Conservation (phyloP, 2,329 filamentous ascomycete genomes). For the Penicillium sp. region DNA sequence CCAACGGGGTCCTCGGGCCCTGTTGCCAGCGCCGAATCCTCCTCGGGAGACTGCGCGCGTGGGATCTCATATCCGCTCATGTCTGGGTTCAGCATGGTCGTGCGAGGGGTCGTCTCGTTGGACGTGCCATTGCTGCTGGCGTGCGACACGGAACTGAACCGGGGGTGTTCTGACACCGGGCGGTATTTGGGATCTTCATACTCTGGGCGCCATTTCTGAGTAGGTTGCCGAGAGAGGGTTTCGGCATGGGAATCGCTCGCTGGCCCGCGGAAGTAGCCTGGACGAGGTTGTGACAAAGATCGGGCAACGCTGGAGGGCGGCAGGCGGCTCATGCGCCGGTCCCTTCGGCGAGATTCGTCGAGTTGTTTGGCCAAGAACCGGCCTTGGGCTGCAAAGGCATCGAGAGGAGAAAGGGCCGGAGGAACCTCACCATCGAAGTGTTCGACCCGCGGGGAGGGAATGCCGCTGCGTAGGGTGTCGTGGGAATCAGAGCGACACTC, state of each 20-base stretch:
- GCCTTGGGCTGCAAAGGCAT: conserved; percentile 91
- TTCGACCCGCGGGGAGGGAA: conserved; percentile 66
- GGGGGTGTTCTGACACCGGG: conserved; percentile 71
- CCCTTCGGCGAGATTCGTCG: conserved; percentile 70
- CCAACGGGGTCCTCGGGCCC: conserved; percentile 21
- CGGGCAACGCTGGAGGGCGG: conserved; percentile 79
- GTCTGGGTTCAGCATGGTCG: conserved; percentile 18
- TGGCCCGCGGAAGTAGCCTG: conserved; percentile 78
- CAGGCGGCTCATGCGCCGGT: conserved; percentile 77
- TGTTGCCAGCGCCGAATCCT: conserved; percentile 18
- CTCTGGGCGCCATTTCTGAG: conserved; percentile 36
- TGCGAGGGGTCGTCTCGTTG: conserved; percentile 36
- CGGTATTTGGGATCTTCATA: conserved; percentile 51
- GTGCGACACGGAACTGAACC: conserved; percentile 61
- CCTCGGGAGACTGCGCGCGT: conserved; percentile 36
- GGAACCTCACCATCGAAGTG: conserved; percentile 74
- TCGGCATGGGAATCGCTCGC: conserved; percentile 50
- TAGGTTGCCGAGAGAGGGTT: conserved; percentile 40
- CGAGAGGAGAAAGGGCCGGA: conserved; percentile 86
- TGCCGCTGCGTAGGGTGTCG: conserved; percentile 53
- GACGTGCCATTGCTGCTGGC: conserved; percentile 37
- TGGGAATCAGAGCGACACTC: conserved; percentile 60
- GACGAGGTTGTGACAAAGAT: conserved; percentile 72
- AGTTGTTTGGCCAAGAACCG: conserved; percentile 82
- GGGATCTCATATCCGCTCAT: conserved; percentile 24